A percentile compares a stretch with the other conserved stretches of the same genome.
Conservation (phyloP, 2,329 filamentous ascomycete species). For the Myrmaecium sp. region DNA sequence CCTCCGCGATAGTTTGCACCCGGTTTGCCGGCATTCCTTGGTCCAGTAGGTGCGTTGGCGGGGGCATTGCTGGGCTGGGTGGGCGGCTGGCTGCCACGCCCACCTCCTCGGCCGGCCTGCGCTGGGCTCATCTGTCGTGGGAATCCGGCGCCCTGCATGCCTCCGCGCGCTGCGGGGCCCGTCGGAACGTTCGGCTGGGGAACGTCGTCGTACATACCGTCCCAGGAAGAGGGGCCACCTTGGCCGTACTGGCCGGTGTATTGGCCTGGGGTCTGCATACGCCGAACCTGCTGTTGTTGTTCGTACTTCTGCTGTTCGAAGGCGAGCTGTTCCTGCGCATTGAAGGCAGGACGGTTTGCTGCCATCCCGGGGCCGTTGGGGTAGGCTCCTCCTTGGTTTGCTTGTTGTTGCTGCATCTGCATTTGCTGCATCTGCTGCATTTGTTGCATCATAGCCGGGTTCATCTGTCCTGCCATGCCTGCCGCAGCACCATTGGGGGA, state of each 20-base stretch:
- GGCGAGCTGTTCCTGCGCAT: conserved; percentile 53
- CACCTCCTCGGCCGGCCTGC: conserved; percentile 16
- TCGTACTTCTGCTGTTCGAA: conserved; percentile 70
- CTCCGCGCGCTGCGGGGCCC: conserved; percentile 30
- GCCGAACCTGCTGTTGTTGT: conserved; percentile 45
- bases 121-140: conserved; percentile 1
- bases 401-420: conserved; percentile 33
- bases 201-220: conserved; percentile 96
- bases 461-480: conserved; percentile 34
- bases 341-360: conserved; percentile 36
- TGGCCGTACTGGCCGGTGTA: conserved; percentile 21
- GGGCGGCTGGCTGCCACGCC: conserved; percentile 25
- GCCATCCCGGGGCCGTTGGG: conserved; percentile 7
- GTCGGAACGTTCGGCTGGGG: conserved; percentile 57
- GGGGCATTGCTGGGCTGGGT: conserved; percentile 31
- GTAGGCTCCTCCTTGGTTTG: conserved; percentile 14
- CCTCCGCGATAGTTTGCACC: conserved; percentile 90
- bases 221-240: conserved; percentile 71
- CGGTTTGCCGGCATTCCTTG: conserved; percentile 84
- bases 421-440: conserved; percentile 62
- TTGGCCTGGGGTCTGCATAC: conserved; percentile 24
- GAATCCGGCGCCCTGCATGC: conserved; percentile 12
- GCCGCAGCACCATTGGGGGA: conserved; percentile 6
- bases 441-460: conserved; percentile 59
- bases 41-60: conserved; percentile 79